phyloP scores from a whole-genome alignment of 2,329 filamentous ascomycete genomes.

The Thermothelomyces thermophilus region DNA sequence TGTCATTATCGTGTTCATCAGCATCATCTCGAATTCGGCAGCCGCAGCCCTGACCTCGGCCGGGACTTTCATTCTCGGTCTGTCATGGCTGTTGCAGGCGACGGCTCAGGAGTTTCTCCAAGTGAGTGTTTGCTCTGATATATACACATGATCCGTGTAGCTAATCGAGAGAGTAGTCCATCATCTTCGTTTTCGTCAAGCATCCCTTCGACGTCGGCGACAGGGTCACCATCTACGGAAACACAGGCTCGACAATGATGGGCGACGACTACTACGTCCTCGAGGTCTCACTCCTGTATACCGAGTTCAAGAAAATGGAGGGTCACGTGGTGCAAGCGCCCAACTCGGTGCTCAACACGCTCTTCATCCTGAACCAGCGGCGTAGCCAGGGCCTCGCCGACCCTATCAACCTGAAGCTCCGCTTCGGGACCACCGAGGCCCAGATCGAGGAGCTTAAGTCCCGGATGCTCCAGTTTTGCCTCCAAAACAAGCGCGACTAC shows the following conservation, averaged over 20 bases:
- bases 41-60: conserved; percentile 84
- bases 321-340: conserved; percentile 93
- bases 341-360: conserved; percentile 84
- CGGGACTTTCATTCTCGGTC: conserved; percentile 77
- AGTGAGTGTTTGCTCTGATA: conserved; percentile 13
- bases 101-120: conserved; percentile 89
- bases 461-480: conserved; percentile 76
- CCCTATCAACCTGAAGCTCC: conserved; percentile 74
- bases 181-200: conserved; percentile 95
- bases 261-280: conserved; percentile 97
- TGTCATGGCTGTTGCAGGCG: conserved; percentile 87
- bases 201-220: conserved; percentile 96
- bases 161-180: no score
- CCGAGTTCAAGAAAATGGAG: conserved; percentile 98
- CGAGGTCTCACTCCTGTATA: conserved; percentile 86
- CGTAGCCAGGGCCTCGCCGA: conserved; percentile 84
- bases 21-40: conserved; percentile 84
- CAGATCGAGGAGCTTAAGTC: conserved; percentile 77
- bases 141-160: no score
- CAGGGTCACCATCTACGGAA: conserved; percentile 85
- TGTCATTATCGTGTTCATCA: conserved; percentile 77
- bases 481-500: conserved; percentile 73
- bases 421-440: conserved; percentile 77
- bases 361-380: conserved; percentile 93
- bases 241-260: conserved; percentile 67